Conservation (phyloP, 495 filamentous ascomycete genomes). For the Penicillium paxilli region DNA sequence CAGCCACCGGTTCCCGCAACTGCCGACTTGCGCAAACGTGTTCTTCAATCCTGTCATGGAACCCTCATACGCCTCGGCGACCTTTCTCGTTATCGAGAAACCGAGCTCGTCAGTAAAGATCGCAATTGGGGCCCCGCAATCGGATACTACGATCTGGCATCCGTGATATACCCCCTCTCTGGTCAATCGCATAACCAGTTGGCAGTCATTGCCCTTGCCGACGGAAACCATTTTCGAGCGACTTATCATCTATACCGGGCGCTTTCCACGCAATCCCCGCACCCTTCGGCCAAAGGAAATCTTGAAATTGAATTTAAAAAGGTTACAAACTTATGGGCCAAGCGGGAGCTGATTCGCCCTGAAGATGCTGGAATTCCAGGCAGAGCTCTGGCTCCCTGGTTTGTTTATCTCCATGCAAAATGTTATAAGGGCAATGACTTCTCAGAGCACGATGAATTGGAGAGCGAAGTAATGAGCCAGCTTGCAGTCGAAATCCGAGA, state of each 20-base stretch:
- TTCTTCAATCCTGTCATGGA: slow-evolving; percentile 76
- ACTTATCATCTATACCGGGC: slow-evolving; percentile 90
- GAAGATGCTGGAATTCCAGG: slow-evolving; percentile 51
- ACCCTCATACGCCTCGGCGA: slow-evolving; percentile 87
- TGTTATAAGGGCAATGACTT: slow-evolving; percentile 75
- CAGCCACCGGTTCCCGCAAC: slow-evolving; percentile 40
- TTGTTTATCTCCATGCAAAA: slow-evolving; percentile 82
- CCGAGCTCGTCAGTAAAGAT: slow-evolving; percentile 60
- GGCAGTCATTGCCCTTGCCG: slow-evolving; percentile 77
- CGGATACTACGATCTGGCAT: slow-evolving; percentile 82
- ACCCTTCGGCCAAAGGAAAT: slow-evolving; percentile 70
- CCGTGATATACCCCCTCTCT: slow-evolving; percentile 72
- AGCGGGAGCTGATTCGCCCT: slow-evolving; percentile 55
- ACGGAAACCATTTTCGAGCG: slow-evolving; percentile 74
- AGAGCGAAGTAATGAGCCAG: slow-evolving; percentile 80
- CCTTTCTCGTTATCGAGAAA: slow-evolving; percentile 86
- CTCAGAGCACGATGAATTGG: slow-evolving; percentile 75
- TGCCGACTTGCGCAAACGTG: slow-evolving; percentile 49
- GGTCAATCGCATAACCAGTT: slow-evolving; percentile 86
- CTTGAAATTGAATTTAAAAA: slow-evolving; percentile 81
- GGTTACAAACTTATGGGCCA: slow-evolving; percentile 59
- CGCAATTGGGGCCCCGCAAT: slow-evolving; percentile 78
- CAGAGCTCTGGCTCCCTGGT: slow-evolving; percentile 70
- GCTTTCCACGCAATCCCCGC: slow-evolving; percentile 67
- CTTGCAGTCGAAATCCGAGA: slow-evolving; percentile 73